Evolutionary conservation across 148 eudicot genomes (phyloP).

Genomic region (Tetragonia tetragonoides): DNA sequence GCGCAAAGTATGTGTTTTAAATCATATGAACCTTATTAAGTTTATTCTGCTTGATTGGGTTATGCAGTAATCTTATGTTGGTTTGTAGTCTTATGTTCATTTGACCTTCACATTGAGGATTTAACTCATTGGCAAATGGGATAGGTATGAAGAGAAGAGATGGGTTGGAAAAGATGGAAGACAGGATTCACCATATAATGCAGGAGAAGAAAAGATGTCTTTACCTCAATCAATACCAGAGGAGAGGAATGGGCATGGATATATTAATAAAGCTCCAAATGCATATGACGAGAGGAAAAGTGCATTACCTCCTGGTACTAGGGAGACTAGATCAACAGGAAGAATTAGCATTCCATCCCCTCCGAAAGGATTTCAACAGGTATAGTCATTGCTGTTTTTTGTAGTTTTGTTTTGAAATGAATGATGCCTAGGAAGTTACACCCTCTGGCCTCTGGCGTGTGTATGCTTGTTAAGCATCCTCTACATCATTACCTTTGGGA

Average conservation of each 20-base stretch:
- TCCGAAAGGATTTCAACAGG: slow-evolving; percentile 71
- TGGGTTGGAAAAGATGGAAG: slow-evolving; percentile 71
- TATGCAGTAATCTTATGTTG: not conserved
- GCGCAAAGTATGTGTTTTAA: slow-evolving; percentile 72
- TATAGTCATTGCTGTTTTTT: slow-evolving; percentile 21
- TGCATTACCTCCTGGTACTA: slow-evolving; percentile 39
- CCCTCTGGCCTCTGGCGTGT: not conserved
- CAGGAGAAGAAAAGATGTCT: slow-evolving; percentile 52
- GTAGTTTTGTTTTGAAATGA: not conserved
- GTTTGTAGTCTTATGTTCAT: slow-evolving; percentile 2
- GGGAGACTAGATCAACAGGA: slow-evolving; percentile 42
- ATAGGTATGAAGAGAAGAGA: slow-evolving; percentile 96
- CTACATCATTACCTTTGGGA: not conserved
- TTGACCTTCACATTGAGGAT: slow-evolving; percentile 9
- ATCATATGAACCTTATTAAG: slow-evolving; percentile 1
- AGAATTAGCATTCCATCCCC: slow-evolving; percentile 75
- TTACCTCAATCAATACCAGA: slow-evolving; percentile 55
- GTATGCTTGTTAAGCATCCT: not conserved
- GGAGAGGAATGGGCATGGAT: slow-evolving; percentile 56
- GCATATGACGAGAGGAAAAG: slow-evolving; percentile 51
- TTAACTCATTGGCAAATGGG: slow-evolving; percentile 10
- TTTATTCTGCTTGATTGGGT: not conserved
- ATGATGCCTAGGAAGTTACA: not conserved
- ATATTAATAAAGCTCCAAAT: slow-evolving; percentile 35
- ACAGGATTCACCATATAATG: slow-evolving; percentile 53